phyloP scores from a whole-genome alignment of 164 flowering plant genomes.

The Nymphaea colorata region DNA sequence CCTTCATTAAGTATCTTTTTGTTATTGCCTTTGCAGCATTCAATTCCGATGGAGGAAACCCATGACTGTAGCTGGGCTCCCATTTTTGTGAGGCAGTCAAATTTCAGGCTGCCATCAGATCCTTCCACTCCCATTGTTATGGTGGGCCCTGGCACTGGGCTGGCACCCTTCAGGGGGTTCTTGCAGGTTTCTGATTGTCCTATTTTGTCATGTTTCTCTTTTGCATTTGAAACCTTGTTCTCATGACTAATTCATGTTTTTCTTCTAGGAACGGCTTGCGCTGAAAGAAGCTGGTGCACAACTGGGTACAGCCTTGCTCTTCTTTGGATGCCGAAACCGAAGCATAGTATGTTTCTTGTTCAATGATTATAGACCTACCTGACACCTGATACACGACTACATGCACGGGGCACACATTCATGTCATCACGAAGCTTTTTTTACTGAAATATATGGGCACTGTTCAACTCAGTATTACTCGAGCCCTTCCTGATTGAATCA shows the following conservation, averaged over 20 bases:
- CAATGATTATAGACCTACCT: too few relatives aligned
- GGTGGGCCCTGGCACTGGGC: constrained; percentile 99
- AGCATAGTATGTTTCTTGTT: constrained; percentile 32
- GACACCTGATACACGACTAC: too few relatives aligned
- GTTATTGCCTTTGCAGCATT: constrained; percentile 34
- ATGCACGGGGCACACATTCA: too few relatives aligned
- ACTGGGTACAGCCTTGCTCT: constrained; percentile 63
- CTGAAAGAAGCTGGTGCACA: constrained; percentile 70
- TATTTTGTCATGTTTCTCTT: not conserved
- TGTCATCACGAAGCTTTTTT: too few relatives aligned
- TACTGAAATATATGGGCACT: too few relatives aligned
- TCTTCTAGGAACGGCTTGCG: constrained; percentile 75
- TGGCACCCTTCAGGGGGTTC: constrained; percentile 99
- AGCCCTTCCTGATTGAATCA: too few relatives aligned
- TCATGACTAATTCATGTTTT: not conserved
- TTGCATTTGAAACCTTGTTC: not conserved
- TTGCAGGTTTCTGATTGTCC: constrained; percentile 51
- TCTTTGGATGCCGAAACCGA: constrained; percentile 94
- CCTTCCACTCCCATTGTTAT: constrained; percentile 71
- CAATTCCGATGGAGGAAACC: constrained; percentile 56
- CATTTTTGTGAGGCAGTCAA: constrained; percentile 78
- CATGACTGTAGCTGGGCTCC: constrained; percentile 78
- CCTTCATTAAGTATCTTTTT: not conserved
- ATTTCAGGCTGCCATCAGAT: constrained; percentile 83
- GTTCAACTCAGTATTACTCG: too few relatives aligned